Evolutionary conservation across 2,329 filamentous ascomycete species (phyloP).

Genomic region (Bimuria novae-zelandiae): DNA sequence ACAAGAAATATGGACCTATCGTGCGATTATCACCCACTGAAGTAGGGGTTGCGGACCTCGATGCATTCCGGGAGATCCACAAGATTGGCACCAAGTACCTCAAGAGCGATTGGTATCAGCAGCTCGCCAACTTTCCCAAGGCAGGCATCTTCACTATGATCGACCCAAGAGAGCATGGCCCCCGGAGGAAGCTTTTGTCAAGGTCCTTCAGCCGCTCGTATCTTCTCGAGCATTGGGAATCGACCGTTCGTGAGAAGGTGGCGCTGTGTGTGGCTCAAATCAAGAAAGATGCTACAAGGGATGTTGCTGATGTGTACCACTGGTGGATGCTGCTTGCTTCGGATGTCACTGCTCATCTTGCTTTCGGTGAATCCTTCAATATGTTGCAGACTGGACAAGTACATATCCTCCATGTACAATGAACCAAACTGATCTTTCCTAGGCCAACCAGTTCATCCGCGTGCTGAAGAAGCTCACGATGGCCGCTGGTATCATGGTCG

Average conservation of each 20-base stretch:
- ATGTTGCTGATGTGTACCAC: slow-evolving; percentile 42
- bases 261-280: slow-evolving; percentile 42
- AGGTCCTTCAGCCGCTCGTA: slow-evolving; percentile 43
- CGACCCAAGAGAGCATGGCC: slow-evolving; percentile 42
- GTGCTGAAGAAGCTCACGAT: slow-evolving; percentile 43
- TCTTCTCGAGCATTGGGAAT: slow-evolving; percentile 45
- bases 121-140: slow-evolving; percentile 28
- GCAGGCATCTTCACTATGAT: slow-evolving; percentile 46
- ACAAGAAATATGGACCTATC: slow-evolving; percentile 35
- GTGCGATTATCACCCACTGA: slow-evolving; percentile 33
- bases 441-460: slow-evolving; percentile 44
- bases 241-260: slow-evolving; percentile 38
- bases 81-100: slow-evolving; percentile 47
- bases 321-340: slow-evolving; percentile 48
- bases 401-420: background rate
- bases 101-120: slow-evolving; percentile 49
- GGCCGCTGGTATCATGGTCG: slow-evolving; percentile 43
- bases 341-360: slow-evolving; percentile 45
- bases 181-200: slow-evolving; percentile 43
- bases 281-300: slow-evolving; percentile 20
- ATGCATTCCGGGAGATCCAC: slow-evolving; percentile 32
- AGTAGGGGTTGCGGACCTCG: slow-evolving; percentile 25
- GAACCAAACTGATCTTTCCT: background rate
- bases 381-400: slow-evolving; percentile 46
- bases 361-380: slow-evolving; percentile 47